Evolutionary conservation across 192 early-diverging fungal genomes (phyloP), one percentile per base, ranked within the genome.

Genomic region (Podila verticillata): DNA sequence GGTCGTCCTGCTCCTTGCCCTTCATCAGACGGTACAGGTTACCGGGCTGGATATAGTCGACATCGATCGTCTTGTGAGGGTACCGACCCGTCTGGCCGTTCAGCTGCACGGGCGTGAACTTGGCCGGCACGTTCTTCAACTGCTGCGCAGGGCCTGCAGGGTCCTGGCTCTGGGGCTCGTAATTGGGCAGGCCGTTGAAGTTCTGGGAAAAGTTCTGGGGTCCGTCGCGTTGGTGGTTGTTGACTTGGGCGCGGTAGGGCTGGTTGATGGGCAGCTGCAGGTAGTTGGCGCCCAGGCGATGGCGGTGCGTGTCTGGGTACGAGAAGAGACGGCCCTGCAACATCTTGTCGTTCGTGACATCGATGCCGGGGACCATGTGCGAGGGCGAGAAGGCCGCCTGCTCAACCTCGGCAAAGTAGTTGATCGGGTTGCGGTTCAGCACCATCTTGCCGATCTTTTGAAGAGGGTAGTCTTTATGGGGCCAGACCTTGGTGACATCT

Each of bases 251-350:
- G 34, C 77, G 69, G 79, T 79, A 83, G 65, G 93, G 93, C 54
- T 87, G 85, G 84, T 96, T 96, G 87, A 95, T 94, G 24, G 95
- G 95, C 35, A 96, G 83, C 81, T 91, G 87, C 54, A 84, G 77
- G 83, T 89, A 91, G 89, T 94, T 94, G 86, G 89, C 70, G 44
- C 91, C 88, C 58, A 92, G 74, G 48, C 91, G 88, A 66, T 91
- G 87, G 51, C 89, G 85, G 62, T 93, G 91, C 32, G 91, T 90
- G 81, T 93, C 92, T 26, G 85, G 87, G 84, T 92, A 94, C 36
- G 89, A 90, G 79, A 92, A 92, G 69, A 92, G 83, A 63, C 93
- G 90, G 39, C 91, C 90, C 70, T 93, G 91, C 66, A 93, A 84
- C 84, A 94, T 87, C 58, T 86, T 87, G 81, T 93, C 93, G 29